Percentiles rank a stretch among this genome's conserved stretches.
Conservation (phyloP, 164 flowering plant genomes). For the Aristolochia fimbriata region DNA sequence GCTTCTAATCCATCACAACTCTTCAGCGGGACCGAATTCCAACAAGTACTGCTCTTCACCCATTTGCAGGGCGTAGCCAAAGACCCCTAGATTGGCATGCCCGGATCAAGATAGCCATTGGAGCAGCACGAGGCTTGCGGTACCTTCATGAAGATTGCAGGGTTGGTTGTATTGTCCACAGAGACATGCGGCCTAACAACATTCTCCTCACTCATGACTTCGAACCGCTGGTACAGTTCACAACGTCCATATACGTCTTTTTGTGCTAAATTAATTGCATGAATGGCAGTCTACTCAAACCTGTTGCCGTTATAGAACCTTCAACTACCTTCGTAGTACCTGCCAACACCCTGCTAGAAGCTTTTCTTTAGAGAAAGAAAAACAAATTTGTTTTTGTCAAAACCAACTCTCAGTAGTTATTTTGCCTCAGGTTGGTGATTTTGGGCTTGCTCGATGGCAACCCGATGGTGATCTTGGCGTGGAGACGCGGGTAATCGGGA, state of each 20-base stretch:
- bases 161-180: slow-evolving; percentile 83
- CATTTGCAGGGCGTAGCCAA: slow-evolving; percentile 28
- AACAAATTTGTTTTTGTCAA: no score
- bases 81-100: slow-evolving; percentile 46
- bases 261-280: no score
- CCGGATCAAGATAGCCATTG: slow-evolving; percentile 67
- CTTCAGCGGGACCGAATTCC: not conserved
- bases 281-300: no score
- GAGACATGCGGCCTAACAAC: slow-evolving; percentile 70
- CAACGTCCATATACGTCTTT: not conserved
- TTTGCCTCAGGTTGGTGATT: slow-evolving; percentile 64
- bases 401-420: no score
- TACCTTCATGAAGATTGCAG: slow-evolving; percentile 96
- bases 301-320: no score
- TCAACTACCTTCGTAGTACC: no score
- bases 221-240: slow-evolving; percentile 58
- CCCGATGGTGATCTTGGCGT: slow-evolving; percentile 32
- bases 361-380: no score
- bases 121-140: slow-evolving; percentile 78
- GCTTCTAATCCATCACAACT: not conserved
- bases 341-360: no score
- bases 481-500: slow-evolving; percentile 40
- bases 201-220: slow-evolving; percentile 86
- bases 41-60: not conserved
- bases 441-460: slow-evolving; percentile 71